Evolutionary conservation across 2,329 filamentous ascomycete genomes (phyloP).

Genomic region (Penicillium sp.): DNA sequence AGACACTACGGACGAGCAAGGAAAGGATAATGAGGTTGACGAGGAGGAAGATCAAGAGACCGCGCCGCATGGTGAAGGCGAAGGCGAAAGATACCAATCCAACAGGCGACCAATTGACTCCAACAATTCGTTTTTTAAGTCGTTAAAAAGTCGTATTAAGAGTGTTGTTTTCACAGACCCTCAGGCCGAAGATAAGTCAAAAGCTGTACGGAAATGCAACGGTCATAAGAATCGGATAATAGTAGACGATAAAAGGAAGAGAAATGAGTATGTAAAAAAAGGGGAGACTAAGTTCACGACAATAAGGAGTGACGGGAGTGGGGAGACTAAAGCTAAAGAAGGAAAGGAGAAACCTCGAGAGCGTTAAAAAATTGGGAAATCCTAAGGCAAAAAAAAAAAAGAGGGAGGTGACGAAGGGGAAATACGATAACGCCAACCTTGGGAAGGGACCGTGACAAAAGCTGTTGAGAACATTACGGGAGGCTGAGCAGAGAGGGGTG

Average conservation of each 20-base stretch:
- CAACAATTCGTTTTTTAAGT: not conserved
- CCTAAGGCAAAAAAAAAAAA: constrained; percentile 29
- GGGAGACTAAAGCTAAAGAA: constrained; percentile 18
- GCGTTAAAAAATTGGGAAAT: constrained; percentile 5
- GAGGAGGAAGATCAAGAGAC: constrained; percentile 61
- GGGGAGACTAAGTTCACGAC: constrained; percentile 12
- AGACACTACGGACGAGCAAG: constrained; percentile 65
- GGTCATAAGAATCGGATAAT: not conserved
- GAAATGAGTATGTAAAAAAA: constrained; percentile 5
- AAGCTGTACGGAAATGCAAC: not conserved
- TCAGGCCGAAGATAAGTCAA: not conserved
- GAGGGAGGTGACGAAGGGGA: constrained; percentile 10
- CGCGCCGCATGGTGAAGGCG: constrained; percentile 55
- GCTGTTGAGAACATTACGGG: constrained; percentile 1
- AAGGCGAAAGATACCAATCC: not conserved
- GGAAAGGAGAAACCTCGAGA: constrained; percentile 13
- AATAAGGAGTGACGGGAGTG: constrained; percentile 25
- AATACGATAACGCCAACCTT: not conserved
- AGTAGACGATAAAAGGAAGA: not conserved
- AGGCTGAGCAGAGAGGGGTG: constrained; percentile 5
- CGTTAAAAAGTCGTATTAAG: constrained; percentile 1
- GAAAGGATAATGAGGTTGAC: constrained; percentile 62
- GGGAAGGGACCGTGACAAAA: not conserved
- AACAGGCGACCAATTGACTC: not conserved
- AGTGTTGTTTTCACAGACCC: not conserved